Conservation (phyloP, 257 asterid species). For the Forsythia suspensa region DNA sequence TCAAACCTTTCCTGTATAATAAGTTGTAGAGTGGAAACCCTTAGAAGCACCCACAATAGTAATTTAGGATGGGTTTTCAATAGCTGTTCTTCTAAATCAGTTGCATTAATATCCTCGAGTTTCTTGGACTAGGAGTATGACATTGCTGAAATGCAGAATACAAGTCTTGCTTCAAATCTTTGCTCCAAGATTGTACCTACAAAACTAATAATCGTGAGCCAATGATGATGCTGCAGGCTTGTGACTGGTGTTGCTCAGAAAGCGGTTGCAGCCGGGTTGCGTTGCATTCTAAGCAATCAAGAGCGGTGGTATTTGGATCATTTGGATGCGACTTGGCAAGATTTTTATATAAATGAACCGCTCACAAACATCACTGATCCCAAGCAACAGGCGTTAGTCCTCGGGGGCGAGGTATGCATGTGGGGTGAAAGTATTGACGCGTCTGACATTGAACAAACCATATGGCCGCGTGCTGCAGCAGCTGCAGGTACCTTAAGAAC, state of each 20-base stretch:
- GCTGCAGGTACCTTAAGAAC: conserved; percentile 41
- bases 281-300: conserved; percentile 90
- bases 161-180: too few relatives aligned
- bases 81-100: too few relatives aligned
- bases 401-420: conserved; percentile 75
- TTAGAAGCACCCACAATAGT: too few relatives aligned
- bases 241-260: conserved; percentile 74
- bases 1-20: too few relatives aligned
- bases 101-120: too few relatives aligned
- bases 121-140: too few relatives aligned
- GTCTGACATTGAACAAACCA: conserved; percentile 44
- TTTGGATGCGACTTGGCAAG: conserved; percentile 78
- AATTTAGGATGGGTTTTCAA: too few relatives aligned
- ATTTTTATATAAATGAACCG: conserved; percentile 77
- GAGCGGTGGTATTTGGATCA: conserved; percentile 93
- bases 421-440: conserved; percentile 53
- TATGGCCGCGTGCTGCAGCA: conserved; percentile 78
- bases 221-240: conserved; percentile 50
- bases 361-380: conserved; percentile 45
- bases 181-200: too few relatives aligned
- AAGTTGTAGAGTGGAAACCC: too few relatives aligned
- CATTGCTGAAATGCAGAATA: too few relatives aligned
- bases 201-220: neutral
- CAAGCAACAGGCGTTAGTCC: conserved; percentile 62
- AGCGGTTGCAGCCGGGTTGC: conserved; percentile 71